Percentiles rank a stretch among this genome's conserved stretches.
Evolutionary conservation across 495 filamentous ascomycete species (phyloP).

Genomic region (Lasiosphaeriaceae sp.): DNA sequence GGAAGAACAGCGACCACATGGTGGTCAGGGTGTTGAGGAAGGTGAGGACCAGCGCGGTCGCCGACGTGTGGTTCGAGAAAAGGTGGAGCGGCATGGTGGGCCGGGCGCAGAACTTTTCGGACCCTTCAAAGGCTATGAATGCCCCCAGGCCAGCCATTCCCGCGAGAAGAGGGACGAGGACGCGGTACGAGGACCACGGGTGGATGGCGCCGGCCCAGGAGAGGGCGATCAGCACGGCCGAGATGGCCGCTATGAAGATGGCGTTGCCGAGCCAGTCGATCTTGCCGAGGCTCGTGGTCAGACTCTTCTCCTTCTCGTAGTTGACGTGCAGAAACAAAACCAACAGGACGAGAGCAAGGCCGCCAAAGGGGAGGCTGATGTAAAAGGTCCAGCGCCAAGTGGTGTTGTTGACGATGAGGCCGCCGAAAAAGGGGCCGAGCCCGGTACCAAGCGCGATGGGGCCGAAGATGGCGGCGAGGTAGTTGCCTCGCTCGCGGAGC

Average conservation of each 20-base stretch:
- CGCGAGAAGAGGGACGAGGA: constrained; percentile 27
- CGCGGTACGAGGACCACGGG: constrained; percentile 27
- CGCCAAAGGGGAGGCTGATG: constrained; percentile 30
- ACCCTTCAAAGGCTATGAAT: constrained; percentile 19
- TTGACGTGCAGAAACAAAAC: constrained; percentile 30
- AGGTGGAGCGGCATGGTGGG: constrained; percentile 28
- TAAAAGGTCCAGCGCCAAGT: constrained; percentile 40
- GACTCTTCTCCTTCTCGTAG: constrained; percentile 16
- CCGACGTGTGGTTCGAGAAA: constrained; percentile 27
- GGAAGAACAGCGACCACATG: constrained; percentile 36
- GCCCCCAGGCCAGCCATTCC: constrained; percentile 18
- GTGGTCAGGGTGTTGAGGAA: constrained; percentile 9
- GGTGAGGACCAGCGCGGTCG: constrained; percentile 39
- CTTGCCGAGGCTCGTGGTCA: constrained; percentile 12
- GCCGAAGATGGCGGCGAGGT: constrained; percentile 45
- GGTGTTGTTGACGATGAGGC: constrained; percentile 52
- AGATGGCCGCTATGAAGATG: constrained; percentile 25
- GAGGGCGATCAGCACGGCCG: constrained; percentile 26
- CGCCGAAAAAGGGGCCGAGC: constrained; percentile 67
- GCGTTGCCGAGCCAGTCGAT: constrained; percentile 30
- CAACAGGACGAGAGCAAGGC: constrained; percentile 21
- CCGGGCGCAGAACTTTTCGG: constrained; percentile 33
- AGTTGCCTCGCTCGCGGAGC: constrained; percentile 55
- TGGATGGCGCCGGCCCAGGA: constrained; percentile 11
- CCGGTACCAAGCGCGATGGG: constrained; percentile 62